Conservation (phyloP, 2,329 filamentous ascomycete species). For the Monosporascus ibericus region DNA sequence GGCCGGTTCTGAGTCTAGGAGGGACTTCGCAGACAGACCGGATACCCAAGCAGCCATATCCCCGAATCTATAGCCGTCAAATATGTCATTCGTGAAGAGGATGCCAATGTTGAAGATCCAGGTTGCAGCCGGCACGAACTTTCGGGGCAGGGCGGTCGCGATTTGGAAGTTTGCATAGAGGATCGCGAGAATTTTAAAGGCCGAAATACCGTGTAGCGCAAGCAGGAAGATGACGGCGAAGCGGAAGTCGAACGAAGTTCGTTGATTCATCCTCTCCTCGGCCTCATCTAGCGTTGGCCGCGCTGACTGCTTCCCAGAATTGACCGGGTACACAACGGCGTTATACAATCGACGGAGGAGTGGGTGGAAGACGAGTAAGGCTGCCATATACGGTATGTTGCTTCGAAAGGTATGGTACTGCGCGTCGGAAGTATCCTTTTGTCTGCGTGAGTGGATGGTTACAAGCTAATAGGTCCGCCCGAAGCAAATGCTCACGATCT, state of each 20-base stretch:
- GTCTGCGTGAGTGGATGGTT: conserved; percentile 2
- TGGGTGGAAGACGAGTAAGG: conserved; percentile 73
- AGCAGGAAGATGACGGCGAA: conserved; percentile 77
- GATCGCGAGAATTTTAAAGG: conserved; percentile 74
- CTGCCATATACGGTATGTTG: conserved; percentile 75
- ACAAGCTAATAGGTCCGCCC: background rate
- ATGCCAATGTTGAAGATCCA: conserved; percentile 87
- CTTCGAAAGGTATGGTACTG: conserved; percentile 82
- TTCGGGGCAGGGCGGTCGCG: conserved; percentile 63
- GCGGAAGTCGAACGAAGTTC: conserved; percentile 72
- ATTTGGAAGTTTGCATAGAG: conserved; percentile 77
- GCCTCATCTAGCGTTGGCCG: conserved; percentile 35
- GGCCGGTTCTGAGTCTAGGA: conserved; percentile 33
- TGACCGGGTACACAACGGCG: conserved; percentile 37
- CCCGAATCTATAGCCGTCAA: conserved; percentile 67
- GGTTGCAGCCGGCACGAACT: conserved; percentile 66
- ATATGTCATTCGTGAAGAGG: conserved; percentile 86
- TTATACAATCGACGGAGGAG: conserved; percentile 70
- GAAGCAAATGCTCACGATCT: conserved; percentile 58
- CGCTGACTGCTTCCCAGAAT: conserved; percentile 17
- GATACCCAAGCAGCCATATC: conserved; percentile 51
- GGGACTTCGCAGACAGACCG: conserved; percentile 23
- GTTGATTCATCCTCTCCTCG: conserved; percentile 57
- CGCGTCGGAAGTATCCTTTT: conserved; percentile 76
- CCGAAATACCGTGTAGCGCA: conserved; percentile 78